Evolutionary conservation across 2,329 filamentous ascomycete species (phyloP).

Genomic region (Microascus cirrosus): DNA sequence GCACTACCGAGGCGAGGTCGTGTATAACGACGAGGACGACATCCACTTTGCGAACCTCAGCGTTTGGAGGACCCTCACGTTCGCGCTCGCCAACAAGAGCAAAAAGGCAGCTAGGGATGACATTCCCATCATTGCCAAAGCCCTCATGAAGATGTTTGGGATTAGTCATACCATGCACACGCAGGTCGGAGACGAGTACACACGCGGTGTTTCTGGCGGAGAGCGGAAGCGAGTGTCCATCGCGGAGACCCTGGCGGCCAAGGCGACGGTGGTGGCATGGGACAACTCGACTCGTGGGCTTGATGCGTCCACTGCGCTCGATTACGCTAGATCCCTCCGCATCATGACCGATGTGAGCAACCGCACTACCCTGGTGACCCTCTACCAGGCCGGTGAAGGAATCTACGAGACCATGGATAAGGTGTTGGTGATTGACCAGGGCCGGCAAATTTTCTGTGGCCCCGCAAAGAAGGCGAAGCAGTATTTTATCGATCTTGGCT

Average conservation of each 20-base stretch:
- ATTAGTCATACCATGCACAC: conserved; percentile 68
- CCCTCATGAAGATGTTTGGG: conserved; percentile 66
- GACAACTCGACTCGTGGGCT: conserved; percentile 19
- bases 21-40: conserved; percentile 56
- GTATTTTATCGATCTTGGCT: conserved; percentile 64
- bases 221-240: conserved; percentile 74
- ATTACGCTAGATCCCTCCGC: conserved; percentile 5
- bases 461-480: conserved; percentile 47
- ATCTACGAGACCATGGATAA: conserved; percentile 58
- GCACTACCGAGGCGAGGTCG: conserved; percentile 39
- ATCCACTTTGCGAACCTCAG: conserved; percentile 55
- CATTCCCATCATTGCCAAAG: conserved; percentile 55
- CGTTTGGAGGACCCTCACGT: conserved; percentile 51
- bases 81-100: conserved; percentile 49
- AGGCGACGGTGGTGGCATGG: conserved; percentile 14
- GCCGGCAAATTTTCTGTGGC: conserved; percentile 57
- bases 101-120: conserved; percentile 43
- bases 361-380: conserved; percentile 10
- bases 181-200: conserved; percentile 60
- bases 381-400: conserved; percentile 53
- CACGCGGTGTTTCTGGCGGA: conserved; percentile 66
- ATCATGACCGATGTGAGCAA: conserved; percentile 4
- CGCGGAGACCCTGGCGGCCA: conserved; percentile 44
- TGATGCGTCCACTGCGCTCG: conserved; percentile 6
- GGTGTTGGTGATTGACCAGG: conserved; percentile 55